Evolutionary conservation across 148 eudicot species (phyloP), one percentile per base, ranked within the genome.

Genomic region (Hydrangea macrophylla): DNA sequence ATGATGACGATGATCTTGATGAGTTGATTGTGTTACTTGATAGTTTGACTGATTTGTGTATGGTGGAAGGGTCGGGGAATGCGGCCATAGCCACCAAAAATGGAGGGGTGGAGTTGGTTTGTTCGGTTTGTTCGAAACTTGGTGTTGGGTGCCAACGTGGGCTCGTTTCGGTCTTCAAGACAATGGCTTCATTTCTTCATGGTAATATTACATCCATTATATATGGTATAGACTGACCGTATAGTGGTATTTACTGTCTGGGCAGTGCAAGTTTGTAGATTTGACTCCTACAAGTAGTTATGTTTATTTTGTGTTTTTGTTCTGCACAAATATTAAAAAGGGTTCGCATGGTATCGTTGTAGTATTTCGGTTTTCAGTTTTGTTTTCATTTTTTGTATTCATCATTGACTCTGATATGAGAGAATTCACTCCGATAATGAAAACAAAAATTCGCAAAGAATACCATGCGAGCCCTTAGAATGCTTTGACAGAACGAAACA

Each of bases 31-130:
- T 60, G 17, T 58, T 75, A 65, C 81, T 94, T n/a, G 73, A 80
- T 56, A 44, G 76, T 23, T 58, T 94, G 67, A 55, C 55, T 24
- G 81, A 62, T 60, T 59, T 85, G 57, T 89, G 88, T 44, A 24
- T 58, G 13, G 70, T 51, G 32, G 76, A 77, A 22, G 75, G 73
- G 36, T 75, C 83, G 1, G 84, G 75, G 7, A 80, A 82, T 70
- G 86, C 82, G 0, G 88, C 90, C 1, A 83, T 94, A 25, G 99
- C 88, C 30, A 65, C 85, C 1, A 86, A 70, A 61, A 87, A 90
- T 40, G 97, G 97, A 8, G 99, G 79, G 26, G 68, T 94, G 1
- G 85, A 86, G 27, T 78, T 85, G 81, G 66, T 94, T 53, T 71
- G 87, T 64, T 76, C 73, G 1, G 65, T 84, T 42, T 84, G 71